Conservation (phyloP, 768 basidiomycete genomes). For the Pleurotus citrinopileatus region DNA sequence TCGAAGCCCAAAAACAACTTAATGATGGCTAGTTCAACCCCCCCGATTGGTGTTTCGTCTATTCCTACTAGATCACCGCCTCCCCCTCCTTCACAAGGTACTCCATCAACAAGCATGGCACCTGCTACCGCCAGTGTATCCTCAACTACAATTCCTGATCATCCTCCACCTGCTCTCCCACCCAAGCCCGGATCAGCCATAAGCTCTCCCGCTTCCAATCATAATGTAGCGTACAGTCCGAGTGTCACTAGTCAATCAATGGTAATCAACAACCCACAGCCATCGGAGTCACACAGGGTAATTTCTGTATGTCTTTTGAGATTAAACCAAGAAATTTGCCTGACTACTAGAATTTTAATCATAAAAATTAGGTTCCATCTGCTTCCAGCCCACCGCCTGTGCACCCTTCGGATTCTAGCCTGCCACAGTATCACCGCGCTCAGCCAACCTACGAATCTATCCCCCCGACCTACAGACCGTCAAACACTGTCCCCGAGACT, state of each 20-base stretch:
- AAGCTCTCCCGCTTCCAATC: conserved; percentile 4
- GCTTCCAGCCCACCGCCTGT: conserved; percentile 1
- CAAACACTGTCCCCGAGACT: conserved; percentile 16
- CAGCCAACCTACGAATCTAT: conserved; percentile 8
- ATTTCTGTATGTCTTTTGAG: conserved; percentile 1
- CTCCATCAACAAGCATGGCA: not conserved
- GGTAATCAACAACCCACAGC: conserved; percentile 4
- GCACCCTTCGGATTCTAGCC: conserved; percentile 11
- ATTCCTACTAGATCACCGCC: conserved; percentile 23
- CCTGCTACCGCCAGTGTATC: not conserved
- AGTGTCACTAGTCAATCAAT: not conserved
- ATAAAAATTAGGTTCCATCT: conserved; percentile 8
- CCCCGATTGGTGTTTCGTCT: conserved; percentile 20
- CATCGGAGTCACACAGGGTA: conserved; percentile 1
- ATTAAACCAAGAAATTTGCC: not conserved
- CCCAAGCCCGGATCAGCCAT: conserved; percentile 25
- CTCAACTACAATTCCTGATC: not conserved
- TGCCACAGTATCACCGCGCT: conserved; percentile 14
- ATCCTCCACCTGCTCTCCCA: conserved; percentile 29
- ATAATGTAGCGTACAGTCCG: not conserved
- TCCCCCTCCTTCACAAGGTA: conserved; percentile 13
- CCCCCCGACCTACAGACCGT: conserved; percentile 12
- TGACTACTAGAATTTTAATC: conserved; percentile 1
- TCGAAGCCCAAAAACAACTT: conserved; percentile 59
- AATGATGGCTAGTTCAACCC: conserved; percentile 14